A percentile compares a stretch with the other conserved stretches of the same genome.
phyloP scores from a whole-genome alignment of 2,329 filamentous ascomycete genomes.

The Penicillium sp. region DNA sequence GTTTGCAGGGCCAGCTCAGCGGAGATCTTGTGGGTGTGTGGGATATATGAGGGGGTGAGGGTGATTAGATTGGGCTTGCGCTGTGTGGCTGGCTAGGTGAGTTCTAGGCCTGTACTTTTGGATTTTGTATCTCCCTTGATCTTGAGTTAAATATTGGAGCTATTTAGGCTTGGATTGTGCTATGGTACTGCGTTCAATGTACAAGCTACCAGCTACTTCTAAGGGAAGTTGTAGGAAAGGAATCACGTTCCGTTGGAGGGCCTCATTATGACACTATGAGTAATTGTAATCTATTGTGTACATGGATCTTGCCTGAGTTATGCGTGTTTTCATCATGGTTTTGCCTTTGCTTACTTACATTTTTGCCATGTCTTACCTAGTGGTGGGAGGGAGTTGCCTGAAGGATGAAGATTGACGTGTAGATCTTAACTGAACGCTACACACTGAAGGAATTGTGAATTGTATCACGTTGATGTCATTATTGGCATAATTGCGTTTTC shows the following conservation, averaged over 20 bases:
- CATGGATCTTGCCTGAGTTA: background rate
- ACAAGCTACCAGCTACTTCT: background rate
- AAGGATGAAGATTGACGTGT: background rate
- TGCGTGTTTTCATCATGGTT: slow-evolving; percentile 17
- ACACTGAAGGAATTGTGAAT: background rate
- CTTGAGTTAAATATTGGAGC: background rate
- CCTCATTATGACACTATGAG: slow-evolving; percentile 19
- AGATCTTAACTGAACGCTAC: background rate
- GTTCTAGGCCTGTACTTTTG: slow-evolving; percentile 1
- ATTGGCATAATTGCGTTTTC: background rate
- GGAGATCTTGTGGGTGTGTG: background rate
- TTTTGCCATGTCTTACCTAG: background rate
- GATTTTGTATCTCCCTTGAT: background rate
- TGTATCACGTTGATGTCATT: slow-evolving; percentile 10
- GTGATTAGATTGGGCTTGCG: background rate
- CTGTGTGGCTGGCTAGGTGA: background rate
- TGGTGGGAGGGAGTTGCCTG: background rate
- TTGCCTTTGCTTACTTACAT: background rate
- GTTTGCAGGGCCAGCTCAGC: slow-evolving; percentile 4
- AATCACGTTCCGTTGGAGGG: slow-evolving; percentile 1
- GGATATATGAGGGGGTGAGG: background rate
- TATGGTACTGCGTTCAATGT: background rate
- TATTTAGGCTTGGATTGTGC: background rate
- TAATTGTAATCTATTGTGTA: background rate
- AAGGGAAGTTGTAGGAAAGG: background rate